These are phyloP conservation scores for Apiospora rasikravindrae DNA, from an alignment of 2,329 filamentous ascomycete species.

Conservation along the genomic window DNA sequence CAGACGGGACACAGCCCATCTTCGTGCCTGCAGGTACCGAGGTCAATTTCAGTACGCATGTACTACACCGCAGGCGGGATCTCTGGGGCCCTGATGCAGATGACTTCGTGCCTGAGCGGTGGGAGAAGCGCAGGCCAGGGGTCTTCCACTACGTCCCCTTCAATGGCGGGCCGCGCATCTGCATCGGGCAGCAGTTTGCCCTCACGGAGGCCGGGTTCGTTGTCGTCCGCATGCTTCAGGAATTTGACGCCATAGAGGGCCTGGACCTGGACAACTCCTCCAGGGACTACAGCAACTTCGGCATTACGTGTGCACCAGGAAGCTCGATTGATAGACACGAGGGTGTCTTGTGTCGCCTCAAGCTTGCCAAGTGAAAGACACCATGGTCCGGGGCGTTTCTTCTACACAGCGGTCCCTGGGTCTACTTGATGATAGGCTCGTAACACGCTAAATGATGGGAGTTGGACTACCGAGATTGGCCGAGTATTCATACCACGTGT, in stretches of 20 bases:
- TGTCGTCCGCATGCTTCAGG: constrained; percentile 15
- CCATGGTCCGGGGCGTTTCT: background rate
- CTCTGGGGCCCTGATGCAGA: constrained; percentile 34
- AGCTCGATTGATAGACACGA: background rate
- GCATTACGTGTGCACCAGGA: constrained; percentile 4
- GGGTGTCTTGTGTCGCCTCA: constrained; percentile 4
- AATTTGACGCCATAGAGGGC: constrained; percentile 19
- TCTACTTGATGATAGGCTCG: background rate
- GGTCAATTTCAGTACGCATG: constrained; percentile 45
- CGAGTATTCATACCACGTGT: background rate
- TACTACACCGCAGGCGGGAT: constrained; percentile 36
- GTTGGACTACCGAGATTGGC: background rate
- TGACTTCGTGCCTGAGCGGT: constrained; percentile 27
- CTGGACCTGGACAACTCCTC: background rate
- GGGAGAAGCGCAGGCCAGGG: constrained; percentile 19
- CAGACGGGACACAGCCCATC: constrained; percentile 48
- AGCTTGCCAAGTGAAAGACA: background rate
- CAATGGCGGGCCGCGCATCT: constrained; percentile 44
- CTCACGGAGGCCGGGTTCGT: constrained; percentile 17
- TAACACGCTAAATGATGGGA: background rate
- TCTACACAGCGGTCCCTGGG: too few species aligned
- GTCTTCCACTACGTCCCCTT: constrained; percentile 34
- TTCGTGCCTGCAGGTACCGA: constrained; percentile 49
- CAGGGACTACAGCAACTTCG: constrained; percentile 11
- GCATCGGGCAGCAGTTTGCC: constrained; percentile 23